These are phyloP conservation scores for Chaetomium olivaceum DNA, from an alignment of 2,329 filamentous ascomycete genomes.

Conservation along the genomic window DNA sequence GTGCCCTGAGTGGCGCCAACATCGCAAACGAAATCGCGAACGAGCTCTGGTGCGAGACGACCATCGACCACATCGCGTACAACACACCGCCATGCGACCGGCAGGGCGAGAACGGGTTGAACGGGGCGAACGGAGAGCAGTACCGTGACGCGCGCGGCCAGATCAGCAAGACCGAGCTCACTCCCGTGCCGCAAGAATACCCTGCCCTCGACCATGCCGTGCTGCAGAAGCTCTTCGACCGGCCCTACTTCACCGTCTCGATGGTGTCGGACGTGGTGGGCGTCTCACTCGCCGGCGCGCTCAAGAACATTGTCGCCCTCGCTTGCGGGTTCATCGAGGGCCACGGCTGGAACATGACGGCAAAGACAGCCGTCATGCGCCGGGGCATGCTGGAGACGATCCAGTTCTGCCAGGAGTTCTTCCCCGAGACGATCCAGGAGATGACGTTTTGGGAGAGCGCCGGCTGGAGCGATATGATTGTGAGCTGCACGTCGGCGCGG, in stretches of 20 bases:
- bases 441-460: slow-evolving; percentile 95
- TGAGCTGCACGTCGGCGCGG: slow-evolving; percentile 84
- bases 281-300: slow-evolving; percentile 87
- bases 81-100: slow-evolving; percentile 83
- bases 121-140: slow-evolving; percentile 45
- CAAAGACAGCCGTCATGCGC: slow-evolving; percentile 97
- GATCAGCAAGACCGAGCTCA: slow-evolving; percentile 68
- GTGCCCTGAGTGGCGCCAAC: slow-evolving; percentile 92
- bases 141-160: slow-evolving; percentile 71
- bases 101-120: slow-evolving; percentile 67
- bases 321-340: slow-evolving; percentile 95
- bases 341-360: slow-evolving; percentile 96
- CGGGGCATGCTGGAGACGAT: slow-evolving; percentile 96
- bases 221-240: slow-evolving; percentile 85
- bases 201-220: slow-evolving; percentile 82
- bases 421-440: slow-evolving; percentile 75
- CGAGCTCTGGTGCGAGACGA: slow-evolving; percentile 97
- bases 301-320: slow-evolving; percentile 96
- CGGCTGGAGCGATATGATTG: slow-evolving; percentile 93
- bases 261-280: slow-evolving; percentile 95
- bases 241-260: slow-evolving; percentile 95
- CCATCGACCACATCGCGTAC: slow-evolving; percentile 93
- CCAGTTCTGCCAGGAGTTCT: slow-evolving; percentile 92
- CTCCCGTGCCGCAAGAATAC: slow-evolving; percentile 76
- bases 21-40: slow-evolving; percentile 92